These are phyloP conservation scores for Trypanosoma scelopori DNA, from an alignment of 208 protist genomes.

Conservation along the genomic window DNA sequence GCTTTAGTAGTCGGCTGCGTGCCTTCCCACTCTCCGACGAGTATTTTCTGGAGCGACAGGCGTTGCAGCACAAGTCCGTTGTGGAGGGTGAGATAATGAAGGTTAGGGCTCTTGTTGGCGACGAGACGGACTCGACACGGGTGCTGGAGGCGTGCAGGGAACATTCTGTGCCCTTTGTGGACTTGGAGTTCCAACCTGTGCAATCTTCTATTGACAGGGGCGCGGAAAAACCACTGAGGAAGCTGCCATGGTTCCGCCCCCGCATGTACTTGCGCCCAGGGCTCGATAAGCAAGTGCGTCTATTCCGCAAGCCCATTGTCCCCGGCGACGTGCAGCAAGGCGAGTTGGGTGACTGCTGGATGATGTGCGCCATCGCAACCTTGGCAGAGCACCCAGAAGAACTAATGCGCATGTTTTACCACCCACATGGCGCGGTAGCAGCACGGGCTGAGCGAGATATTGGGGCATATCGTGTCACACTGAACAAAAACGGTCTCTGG, in stretches of 20 bases:
- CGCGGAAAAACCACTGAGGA: slow-evolving; percentile 40
- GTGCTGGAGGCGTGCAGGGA: slow-evolving; percentile 55
- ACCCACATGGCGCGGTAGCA: slow-evolving; percentile 47
- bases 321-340: slow-evolving; percentile 62
- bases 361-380: slow-evolving; percentile 80
- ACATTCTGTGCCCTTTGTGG: slow-evolving; percentile 66
- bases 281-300: slow-evolving; percentile 59
- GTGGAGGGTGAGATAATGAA: slow-evolving; percentile 61
- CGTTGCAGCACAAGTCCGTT: slow-evolving; percentile 31
- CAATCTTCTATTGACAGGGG: slow-evolving; percentile 52
- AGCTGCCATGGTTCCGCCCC: slow-evolving; percentile 73
- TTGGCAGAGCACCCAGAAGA: slow-evolving; percentile 47
- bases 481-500: slow-evolving; percentile 91
- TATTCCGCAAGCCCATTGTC: slow-evolving; percentile 69
- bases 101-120: slow-evolving; percentile 44
- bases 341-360: slow-evolving; percentile 84
- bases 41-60: slow-evolving; percentile 53
- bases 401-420: slow-evolving; percentile 70
- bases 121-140: slow-evolving; percentile 43
- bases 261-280: slow-evolving; percentile 46
- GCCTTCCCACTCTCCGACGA: slow-evolving; percentile 67
- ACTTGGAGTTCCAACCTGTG: slow-evolving; percentile 71
- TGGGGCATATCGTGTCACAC: slow-evolving; percentile 84
- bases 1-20: slow-evolving; percentile 73
- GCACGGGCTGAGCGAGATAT: slow-evolving; percentile 53